Percentiles rank a stretch among this genome's conserved stretches.
Conservation (phyloP, 2,329 filamentous ascomycete genomes). For the Trichoderma hamatum region DNA sequence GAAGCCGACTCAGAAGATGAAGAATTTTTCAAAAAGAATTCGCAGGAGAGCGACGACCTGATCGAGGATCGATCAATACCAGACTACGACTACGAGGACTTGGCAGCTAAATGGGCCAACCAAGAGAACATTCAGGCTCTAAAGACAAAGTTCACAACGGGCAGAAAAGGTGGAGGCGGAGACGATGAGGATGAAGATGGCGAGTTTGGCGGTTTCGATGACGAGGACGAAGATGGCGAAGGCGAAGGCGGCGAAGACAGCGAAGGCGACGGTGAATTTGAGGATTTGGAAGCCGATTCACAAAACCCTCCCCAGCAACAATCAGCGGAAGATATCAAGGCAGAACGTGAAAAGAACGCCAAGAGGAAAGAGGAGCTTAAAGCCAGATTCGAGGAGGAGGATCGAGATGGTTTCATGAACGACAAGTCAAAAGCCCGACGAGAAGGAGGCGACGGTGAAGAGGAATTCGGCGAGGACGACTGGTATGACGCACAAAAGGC, state of each 20-base stretch:
- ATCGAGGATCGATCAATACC: conserved; percentile 82
- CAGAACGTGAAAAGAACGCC: conserved; percentile 88
- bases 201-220: conserved; percentile 48
- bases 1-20: conserved; percentile 60
- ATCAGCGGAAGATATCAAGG: conserved; percentile 65
- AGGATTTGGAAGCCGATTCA: conserved; percentile 69
- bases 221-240: conserved; percentile 70
- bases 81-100: conserved; percentile 73
- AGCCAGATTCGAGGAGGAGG: conserved; percentile 94
- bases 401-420: conserved; percentile 92
- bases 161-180: conserved; percentile 40
- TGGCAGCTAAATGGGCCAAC: conserved; percentile 85
- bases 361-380: conserved; percentile 92
- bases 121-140: conserved; percentile 76
- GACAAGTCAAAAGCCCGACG: conserved; percentile 78
- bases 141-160: conserved; percentile 73
- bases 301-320: conserved; percentile 45
- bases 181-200: conserved; percentile 52
- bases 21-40: conserved; percentile 66
- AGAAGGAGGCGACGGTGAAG: conserved; percentile 66
- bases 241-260: conserved; percentile 60
- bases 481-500: conserved; percentile 99
- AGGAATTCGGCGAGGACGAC: conserved; percentile 94
- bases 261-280: conserved; percentile 79
- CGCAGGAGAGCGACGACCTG: conserved; percentile 67